These are phyloP conservation scores for Crepidotus variabilis DNA, from an alignment of 768 basidiomycete genomes.

Conservation along the genomic window DNA sequence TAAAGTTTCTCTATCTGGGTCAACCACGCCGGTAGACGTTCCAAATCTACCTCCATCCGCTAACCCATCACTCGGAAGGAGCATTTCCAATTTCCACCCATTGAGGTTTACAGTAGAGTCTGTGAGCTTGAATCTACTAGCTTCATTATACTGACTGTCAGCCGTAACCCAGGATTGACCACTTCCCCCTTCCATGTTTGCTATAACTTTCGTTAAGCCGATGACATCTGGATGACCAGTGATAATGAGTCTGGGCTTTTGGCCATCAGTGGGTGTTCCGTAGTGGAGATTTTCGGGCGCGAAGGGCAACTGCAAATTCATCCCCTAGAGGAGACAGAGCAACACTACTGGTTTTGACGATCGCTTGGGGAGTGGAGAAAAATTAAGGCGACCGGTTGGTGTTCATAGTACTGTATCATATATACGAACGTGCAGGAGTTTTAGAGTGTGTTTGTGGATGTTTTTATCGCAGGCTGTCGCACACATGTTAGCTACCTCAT, in stretches of 20 bases:
- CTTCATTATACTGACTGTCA: constrained; percentile 24
- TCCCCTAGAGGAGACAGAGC: constrained; percentile 48
- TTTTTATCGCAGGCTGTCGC: too few species aligned
- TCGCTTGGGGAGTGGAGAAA: constrained; percentile 13
- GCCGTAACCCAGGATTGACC: constrained; percentile 60
- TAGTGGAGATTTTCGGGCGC: constrained; percentile 59
- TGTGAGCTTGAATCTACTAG: not conserved
- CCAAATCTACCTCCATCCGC: constrained; percentile 39
- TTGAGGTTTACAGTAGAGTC: too few species aligned
- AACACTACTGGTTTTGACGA: constrained; percentile 59
- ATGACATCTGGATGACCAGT: constrained; percentile 67
- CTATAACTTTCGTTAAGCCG: constrained; percentile 40
- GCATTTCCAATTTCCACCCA: constrained; percentile 44
- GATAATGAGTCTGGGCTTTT: constrained; percentile 40
- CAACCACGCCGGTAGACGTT: constrained; percentile 47
- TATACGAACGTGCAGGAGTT: constrained; percentile 52
- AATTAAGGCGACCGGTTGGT: constrained; percentile 15
- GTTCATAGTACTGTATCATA: too few species aligned
- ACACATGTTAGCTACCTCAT: not conserved
- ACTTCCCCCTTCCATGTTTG: constrained; percentile 31
- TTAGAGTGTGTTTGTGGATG: too few species aligned
- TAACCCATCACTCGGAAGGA: constrained; percentile 68
- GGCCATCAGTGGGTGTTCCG: constrained; percentile 28
- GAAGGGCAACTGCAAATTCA: constrained; percentile 63
- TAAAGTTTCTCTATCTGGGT: constrained; percentile 42